These are phyloP conservation scores for Themeda triandra DNA, from an alignment of 176 grass and related monocot species.

Conservation along the genomic window DNA sequence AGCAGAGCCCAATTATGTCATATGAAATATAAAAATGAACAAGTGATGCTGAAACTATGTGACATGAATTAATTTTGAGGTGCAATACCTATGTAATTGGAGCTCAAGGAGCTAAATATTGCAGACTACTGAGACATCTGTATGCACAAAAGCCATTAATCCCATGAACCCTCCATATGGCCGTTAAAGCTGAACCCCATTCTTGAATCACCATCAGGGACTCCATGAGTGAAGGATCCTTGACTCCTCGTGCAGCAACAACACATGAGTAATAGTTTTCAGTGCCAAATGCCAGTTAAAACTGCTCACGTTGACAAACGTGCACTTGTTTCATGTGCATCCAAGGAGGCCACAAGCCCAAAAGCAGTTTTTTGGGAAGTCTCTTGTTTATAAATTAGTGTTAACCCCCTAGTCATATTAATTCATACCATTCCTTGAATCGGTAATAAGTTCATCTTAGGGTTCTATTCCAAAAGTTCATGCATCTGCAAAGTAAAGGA, in stretches of 20 bases:
- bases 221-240: neutral
- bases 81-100: neutral
- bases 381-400: neutral
- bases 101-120: neutral
- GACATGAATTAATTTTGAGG: neutral
- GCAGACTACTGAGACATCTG: neutral
- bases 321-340: neutral
- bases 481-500: neutral
- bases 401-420: neutral
- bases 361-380: neutral
- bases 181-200: neutral
- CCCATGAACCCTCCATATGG: neutral
- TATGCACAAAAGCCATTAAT: neutral
- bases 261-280: neutral
- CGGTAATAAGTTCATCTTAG: neutral
- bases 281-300: neutral
- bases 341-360: neutral
- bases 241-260: neutral
- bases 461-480: neutral
- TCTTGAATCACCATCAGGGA: neutral
- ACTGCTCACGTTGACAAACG: neutral
- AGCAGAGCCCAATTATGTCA: neutral
- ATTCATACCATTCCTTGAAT: neutral
- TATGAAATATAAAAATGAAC: neutral
- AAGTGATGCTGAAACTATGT: neutral